These are phyloP conservation scores for Backusella westeae DNA, from an alignment of 192 early-diverging fungal genomes.

Conservation along the genomic window DNA sequence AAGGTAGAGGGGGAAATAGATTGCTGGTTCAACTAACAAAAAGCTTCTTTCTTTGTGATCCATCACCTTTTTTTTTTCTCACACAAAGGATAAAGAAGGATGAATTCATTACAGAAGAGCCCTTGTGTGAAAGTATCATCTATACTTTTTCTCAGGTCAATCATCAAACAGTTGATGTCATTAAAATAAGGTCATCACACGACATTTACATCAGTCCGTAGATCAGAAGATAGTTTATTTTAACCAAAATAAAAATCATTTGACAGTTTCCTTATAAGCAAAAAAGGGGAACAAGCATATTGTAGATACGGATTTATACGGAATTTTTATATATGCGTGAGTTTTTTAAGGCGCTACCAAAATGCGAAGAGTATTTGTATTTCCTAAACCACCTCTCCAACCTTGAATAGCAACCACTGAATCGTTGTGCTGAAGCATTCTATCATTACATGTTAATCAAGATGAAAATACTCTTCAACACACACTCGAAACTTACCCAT, in stretches of 20 bases:
- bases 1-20: neutral
- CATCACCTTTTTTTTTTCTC: neutral
- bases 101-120: neutral
- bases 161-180: neutral
- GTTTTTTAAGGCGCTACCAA: constrained; percentile 34
- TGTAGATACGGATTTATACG: neutral
- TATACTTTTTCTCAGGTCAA: too few relatives aligned
- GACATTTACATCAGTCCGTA: neutral
- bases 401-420: constrained; percentile 77
- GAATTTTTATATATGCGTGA: neutral
- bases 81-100: neutral
- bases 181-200: neutral
- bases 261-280: neutral
- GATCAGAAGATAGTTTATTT: neutral
- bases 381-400: constrained; percentile 81
- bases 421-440: constrained; percentile 65
- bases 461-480: neutral
- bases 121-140: neutral
- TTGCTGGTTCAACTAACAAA: neutral
- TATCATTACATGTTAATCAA: constrained; percentile 17
- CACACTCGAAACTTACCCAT: neutral
- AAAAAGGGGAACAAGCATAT: neutral
- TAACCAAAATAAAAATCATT: neutral
- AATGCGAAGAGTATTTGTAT: constrained; percentile 82
- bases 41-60: neutral